phyloP scores from a whole-genome alignment of 768 basidiomycete species.

The Kondoa malvinella region DNA sequence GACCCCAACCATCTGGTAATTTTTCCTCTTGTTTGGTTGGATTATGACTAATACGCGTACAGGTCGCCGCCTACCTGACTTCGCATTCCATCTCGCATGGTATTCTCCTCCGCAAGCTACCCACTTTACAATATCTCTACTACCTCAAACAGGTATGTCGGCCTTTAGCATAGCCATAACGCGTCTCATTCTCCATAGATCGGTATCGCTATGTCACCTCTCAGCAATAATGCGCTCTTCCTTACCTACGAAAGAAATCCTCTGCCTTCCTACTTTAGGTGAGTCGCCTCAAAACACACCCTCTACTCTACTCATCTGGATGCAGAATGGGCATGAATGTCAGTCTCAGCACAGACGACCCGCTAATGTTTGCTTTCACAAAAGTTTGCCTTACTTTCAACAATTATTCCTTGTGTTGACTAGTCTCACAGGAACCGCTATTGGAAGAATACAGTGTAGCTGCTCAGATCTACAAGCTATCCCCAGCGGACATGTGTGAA shows the following conservation, averaged over 20 bases:
- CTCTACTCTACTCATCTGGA: background rate
- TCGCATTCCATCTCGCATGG: constrained; percentile 98
- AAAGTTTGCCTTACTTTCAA: constrained; percentile 42
- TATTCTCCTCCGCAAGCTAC: constrained; percentile 93
- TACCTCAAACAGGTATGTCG: constrained; percentile 76
- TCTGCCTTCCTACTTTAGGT: constrained; percentile 78
- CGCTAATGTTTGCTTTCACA: constrained; percentile 94
- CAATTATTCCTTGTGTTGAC: background rate
- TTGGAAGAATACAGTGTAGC: constrained; percentile 96
- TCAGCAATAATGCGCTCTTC: constrained; percentile 96
- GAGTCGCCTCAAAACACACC: background rate
- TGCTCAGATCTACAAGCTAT: constrained; percentile 90
- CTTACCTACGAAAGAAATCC: constrained; percentile 93
- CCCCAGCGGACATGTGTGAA: constrained; percentile 64
- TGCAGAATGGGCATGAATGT: constrained; percentile 71
- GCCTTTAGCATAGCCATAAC: background rate
- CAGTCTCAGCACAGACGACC: constrained; percentile 87
- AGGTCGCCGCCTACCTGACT: constrained; percentile 73
- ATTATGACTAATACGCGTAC: too few relatives aligned
- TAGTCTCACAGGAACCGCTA: constrained; percentile 54
- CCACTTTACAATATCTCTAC: constrained; percentile 89
- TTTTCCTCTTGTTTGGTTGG: too few relatives aligned
- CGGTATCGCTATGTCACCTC: constrained; percentile 92
- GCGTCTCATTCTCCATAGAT: background rate
- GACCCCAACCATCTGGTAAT: constrained; percentile 91